Conservation (phyloP, 2,329 filamentous ascomycete genomes). For the Fusarium tupiense region DNA sequence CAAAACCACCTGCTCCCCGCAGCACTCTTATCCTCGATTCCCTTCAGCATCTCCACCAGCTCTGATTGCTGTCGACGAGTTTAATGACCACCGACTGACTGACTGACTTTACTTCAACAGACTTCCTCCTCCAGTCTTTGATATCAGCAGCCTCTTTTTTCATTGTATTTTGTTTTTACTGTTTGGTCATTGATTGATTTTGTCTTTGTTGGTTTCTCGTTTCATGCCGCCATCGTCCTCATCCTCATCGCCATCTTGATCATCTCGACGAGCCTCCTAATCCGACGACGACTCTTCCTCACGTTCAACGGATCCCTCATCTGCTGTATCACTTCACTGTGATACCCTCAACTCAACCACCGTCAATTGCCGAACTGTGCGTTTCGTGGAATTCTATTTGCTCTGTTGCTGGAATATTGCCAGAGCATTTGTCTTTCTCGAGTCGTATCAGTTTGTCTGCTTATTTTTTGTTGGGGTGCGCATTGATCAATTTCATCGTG, state of each 20-base stretch:
- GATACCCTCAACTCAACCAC: constrained; percentile 14
- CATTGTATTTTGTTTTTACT: constrained; percentile 11
- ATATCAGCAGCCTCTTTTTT: constrained; percentile 38
- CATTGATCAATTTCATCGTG: constrained; percentile 26
- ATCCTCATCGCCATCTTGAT: not conserved
- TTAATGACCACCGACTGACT: constrained; percentile 38
- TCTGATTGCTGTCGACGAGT: constrained; percentile 39
- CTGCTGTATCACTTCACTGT: constrained; percentile 34
- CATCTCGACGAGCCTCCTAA: constrained; percentile 20
- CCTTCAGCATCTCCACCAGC: constrained; percentile 38
- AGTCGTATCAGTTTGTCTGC: constrained; percentile 28
- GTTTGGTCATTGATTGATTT: constrained; percentile 3
- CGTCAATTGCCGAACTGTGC: constrained; percentile 34
- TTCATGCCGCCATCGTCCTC: constrained; percentile 5
- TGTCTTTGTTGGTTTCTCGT: not conserved
- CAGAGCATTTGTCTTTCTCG: constrained; percentile 38
- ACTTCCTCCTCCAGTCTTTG: constrained; percentile 8
- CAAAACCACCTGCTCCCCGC: constrained; percentile 44
- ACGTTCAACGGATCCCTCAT: constrained; percentile 7
- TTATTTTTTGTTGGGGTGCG: constrained; percentile 7
- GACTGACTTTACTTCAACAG: constrained; percentile 24
- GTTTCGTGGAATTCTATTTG: constrained; percentile 21
- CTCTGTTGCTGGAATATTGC: constrained; percentile 55
- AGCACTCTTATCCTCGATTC: constrained; percentile 27
- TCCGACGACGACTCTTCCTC: constrained; percentile 22